A percentile compares a stretch with the other conserved stretches of the same genome.
Evolutionary conservation across 257 asterid genomes (phyloP).

Genomic region (Nicotiana sylvestris): DNA sequence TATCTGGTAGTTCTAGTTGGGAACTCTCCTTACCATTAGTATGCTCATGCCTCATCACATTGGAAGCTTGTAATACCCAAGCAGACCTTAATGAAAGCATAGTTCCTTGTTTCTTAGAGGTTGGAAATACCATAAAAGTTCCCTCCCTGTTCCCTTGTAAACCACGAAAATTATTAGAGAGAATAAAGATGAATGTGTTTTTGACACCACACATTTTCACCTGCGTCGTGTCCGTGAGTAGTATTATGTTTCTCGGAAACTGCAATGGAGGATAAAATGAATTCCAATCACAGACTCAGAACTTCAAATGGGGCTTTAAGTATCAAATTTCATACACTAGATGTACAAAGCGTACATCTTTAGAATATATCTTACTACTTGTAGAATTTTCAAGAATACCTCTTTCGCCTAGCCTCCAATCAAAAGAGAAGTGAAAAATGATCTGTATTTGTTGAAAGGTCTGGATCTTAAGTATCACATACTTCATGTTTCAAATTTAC

Average conservation of each 20-base stretch:
- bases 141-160: not conserved
- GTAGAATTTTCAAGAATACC: not conserved
- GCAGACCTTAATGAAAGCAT: not conserved
- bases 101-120: not conserved
- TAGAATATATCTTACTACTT: not conserved
- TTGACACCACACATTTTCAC: not conserved
- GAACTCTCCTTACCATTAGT: not conserved
- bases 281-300: not conserved
- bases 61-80: not conserved
- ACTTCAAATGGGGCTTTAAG: not conserved
- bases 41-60: not conserved
- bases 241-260: not conserved
- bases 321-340: not conserved
- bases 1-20: not conserved
- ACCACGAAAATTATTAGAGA: not conserved
- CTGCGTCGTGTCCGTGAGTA: not conserved
- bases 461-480: not conserved
- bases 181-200: not conserved
- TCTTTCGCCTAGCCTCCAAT: not conserved
- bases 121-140: not conserved
- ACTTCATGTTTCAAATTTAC: not conserved
- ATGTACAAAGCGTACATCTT: not conserved
- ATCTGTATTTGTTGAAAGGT: not conserved
- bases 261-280: not conserved
- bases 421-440: not conserved